Conservation (phyloP, 352 stramenopile genomes). For the Phytophthora sp. region DNA sequence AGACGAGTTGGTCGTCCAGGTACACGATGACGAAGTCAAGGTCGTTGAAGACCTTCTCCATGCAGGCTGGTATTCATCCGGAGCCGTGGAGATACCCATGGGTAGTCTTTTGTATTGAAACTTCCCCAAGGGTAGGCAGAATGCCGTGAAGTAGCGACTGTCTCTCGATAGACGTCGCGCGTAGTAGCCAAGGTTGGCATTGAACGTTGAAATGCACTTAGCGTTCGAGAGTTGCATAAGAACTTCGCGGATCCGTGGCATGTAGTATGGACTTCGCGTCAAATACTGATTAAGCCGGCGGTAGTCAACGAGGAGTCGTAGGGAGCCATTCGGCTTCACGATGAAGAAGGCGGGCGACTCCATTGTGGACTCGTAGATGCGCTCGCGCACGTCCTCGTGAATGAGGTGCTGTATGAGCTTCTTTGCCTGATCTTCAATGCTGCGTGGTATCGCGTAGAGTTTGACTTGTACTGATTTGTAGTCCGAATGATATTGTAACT, state of each 20-base stretch:
- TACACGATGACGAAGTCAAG: constrained; percentile 10
- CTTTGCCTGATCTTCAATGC: background rate
- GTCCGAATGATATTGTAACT: background rate
- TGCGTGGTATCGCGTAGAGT: background rate
- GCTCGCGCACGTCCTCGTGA: constrained; percentile 2
- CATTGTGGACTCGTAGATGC: background rate
- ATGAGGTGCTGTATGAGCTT: constrained; percentile 3
- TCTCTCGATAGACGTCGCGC: too few species aligned
- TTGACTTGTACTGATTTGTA: constrained; percentile 14
- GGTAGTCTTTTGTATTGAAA: too few species aligned
- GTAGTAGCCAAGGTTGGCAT: too few species aligned
- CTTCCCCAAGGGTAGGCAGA: too few species aligned
- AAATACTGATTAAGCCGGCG: constrained; percentile 12
- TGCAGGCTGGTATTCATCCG: constrained; percentile 10
- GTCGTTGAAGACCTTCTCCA: constrained; percentile 4
- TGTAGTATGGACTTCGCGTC: too few species aligned
- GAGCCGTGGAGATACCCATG: constrained; percentile 6
- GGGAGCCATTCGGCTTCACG: background rate
- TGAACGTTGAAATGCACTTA: too few species aligned
- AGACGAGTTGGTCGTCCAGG: constrained; percentile 10
- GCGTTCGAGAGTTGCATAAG: too few species aligned
- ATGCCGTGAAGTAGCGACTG: too few species aligned
- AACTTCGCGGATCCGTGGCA: too few species aligned
- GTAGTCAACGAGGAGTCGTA: constrained; percentile 9
- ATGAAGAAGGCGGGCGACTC: background rate